Percentiles rank a stretch among this genome's conserved stretches.
Evolutionary conservation across 495 filamentous ascomycete genomes (phyloP).

Genomic region (Penicillium coffeae): DNA sequence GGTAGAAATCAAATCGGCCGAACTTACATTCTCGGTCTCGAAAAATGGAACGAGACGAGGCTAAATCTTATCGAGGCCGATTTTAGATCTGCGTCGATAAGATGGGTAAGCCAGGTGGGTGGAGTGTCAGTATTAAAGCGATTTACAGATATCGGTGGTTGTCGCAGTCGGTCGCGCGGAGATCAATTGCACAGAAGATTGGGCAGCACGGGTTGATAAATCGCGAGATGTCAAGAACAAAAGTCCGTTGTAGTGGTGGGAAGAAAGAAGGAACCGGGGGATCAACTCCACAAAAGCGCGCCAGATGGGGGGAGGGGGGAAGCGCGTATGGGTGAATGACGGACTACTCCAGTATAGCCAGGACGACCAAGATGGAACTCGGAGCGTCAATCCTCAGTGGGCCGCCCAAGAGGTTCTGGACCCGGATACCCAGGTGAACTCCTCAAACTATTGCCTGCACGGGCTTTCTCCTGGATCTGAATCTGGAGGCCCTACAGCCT

Average conservation of each 20-base stretch:
- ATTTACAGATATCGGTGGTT: too few relatives aligned
- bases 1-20: neutral
- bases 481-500: too few relatives aligned
- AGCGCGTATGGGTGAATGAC: neutral
- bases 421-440: neutral
- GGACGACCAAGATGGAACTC: neutral
- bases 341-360: neutral
- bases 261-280: neutral
- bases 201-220: constrained; percentile 6
- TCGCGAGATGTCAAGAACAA: constrained; percentile 3
- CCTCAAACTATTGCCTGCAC: neutral
- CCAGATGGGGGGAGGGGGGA: neutral
- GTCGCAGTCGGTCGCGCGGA: too few relatives aligned
- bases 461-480: neutral
- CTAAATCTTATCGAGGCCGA: neutral
- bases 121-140: neutral
- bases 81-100: neutral
- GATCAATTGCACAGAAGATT: constrained; percentile 5
- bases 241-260: constrained; percentile 3
- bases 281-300: neutral
- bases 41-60: neutral
- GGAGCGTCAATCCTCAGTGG: constrained; percentile 2
- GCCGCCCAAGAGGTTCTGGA: neutral
- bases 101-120: neutral
- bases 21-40: neutral